phyloP scores from a whole-genome alignment of 2,329 filamentous ascomycete species.

The Cephalotrichum gorgonifer region DNA sequence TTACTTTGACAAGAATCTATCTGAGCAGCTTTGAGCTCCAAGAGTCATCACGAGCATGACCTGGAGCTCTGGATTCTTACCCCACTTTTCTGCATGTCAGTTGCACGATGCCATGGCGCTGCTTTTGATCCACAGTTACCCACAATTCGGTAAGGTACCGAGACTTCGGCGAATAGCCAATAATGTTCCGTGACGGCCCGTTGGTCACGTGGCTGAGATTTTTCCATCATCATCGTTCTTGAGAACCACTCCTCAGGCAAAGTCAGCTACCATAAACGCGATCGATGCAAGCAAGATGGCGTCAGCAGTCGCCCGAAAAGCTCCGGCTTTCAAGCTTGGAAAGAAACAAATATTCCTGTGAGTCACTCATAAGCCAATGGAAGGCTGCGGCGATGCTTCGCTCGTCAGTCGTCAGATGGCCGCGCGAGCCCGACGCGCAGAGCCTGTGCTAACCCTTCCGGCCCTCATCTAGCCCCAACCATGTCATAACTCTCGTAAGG shows the following conservation, averaged over 20 bases:
- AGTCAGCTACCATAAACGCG: neutral
- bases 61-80: too few species aligned
- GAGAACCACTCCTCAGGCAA: neutral
- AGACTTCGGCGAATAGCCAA: neutral
- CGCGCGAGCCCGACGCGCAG: neutral
- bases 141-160: neutral
- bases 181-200: neutral
- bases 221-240: neutral
- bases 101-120: too few species aligned
- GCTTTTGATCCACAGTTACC: too few species aligned
- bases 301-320: constrained; percentile 25
- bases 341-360: constrained; percentile 47
- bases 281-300: constrained; percentile 23
- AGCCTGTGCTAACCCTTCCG: neutral
- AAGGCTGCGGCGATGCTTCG: neutral
- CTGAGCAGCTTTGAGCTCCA: too few species aligned
- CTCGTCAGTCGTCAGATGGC: neutral
- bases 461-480: constrained; percentile 54
- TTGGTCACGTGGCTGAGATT: neutral
- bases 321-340: constrained; percentile 36
- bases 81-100: neutral
- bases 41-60: too few species aligned
- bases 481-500: constrained; percentile 68
- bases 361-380: constrained; percentile 12
- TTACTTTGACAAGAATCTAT: too few species aligned